A percentile compares a stretch with the other conserved stretches of the same genome.
Evolutionary conservation across 2,329 filamentous ascomycete species (phyloP).

Genomic region (Tolypocladium endophyticum): DNA sequence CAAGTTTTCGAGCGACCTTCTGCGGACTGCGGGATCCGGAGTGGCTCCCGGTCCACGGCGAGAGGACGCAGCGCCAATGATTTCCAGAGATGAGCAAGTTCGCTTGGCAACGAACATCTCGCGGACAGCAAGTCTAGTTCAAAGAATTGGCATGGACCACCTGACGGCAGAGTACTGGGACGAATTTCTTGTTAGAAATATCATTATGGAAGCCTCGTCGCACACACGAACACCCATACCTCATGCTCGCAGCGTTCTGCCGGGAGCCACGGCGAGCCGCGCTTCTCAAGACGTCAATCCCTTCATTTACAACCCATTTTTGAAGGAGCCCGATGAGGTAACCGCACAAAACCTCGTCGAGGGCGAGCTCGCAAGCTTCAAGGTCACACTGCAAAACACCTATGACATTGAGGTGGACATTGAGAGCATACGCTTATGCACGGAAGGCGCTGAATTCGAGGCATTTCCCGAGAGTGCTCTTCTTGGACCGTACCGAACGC

Average conservation of each 20-base stretch:
- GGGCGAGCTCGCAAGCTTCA: conserved; percentile 67
- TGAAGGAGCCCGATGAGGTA: conserved; percentile 54
- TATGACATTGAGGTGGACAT: conserved; percentile 90
- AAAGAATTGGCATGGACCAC: conserved; percentile 59
- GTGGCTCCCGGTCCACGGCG: conserved; percentile 61
- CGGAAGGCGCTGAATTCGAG: conserved; percentile 62
- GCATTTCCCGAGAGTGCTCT: conserved; percentile 53
- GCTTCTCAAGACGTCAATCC: conserved; percentile 61
- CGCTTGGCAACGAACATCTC: conserved; percentile 77
- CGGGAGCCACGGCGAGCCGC: conserved; percentile 36
- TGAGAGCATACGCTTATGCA: conserved; percentile 66
- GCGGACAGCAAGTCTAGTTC: conserved; percentile 69
- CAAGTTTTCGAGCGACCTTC: conserved; percentile 71
- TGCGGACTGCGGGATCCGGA: conserved; percentile 73
- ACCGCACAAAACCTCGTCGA: conserved; percentile 64
- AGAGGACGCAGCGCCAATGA: conserved; percentile 58
- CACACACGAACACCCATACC: conserved; percentile 52
- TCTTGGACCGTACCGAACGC: conserved; percentile 73
- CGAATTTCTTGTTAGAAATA: conserved; percentile 75
- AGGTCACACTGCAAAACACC: conserved; percentile 81
- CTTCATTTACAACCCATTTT: conserved; percentile 91
- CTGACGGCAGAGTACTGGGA: conserved; percentile 90
- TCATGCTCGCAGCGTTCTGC: conserved; percentile 47
- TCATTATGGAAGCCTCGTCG: conserved; percentile 57
- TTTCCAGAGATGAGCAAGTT: conserved; percentile 74